These are phyloP conservation scores for Flaveria floridana DNA, from an alignment of 140 eudicot species.

Conservation along the genomic window DNA sequence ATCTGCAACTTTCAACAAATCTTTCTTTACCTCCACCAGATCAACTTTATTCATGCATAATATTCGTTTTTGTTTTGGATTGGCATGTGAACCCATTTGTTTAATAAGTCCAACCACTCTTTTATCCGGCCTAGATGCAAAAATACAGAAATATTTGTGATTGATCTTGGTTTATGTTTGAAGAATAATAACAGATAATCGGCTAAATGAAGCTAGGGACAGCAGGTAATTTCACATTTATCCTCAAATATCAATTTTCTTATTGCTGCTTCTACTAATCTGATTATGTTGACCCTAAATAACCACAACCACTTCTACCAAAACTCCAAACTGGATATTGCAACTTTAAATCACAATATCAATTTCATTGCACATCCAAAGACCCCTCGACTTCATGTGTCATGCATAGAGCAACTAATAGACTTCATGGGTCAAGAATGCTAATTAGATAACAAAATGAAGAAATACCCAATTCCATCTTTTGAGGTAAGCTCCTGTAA, in stretches of 20 bases:
- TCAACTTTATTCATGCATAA: constrained; percentile 92
- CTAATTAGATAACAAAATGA: background rate
- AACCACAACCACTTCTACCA: background rate
- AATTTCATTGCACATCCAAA: background rate
- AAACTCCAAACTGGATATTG: background rate
- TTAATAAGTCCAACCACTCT: constrained; percentile 80
- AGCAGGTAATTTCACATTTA: background rate
- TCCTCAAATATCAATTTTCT: constrained; percentile 14
- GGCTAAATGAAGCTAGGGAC: background rate
- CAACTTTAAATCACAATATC: background rate
- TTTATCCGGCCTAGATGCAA: constrained; percentile 66
- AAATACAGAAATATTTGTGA: background rate
- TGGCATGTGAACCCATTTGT: constrained; percentile 69
- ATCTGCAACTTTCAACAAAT: constrained; percentile 71
- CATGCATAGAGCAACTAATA: constrained; percentile 6
- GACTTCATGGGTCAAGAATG: background rate
- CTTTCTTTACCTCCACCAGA: constrained; percentile 84
- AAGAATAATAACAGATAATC: background rate
- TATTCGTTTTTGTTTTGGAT: constrained; percentile 74
- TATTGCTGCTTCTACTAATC: background rate
- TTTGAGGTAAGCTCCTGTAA: background rate
- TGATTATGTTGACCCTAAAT: background rate
- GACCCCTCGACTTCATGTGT: background rate
- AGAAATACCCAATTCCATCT: background rate
- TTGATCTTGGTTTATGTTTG: background rate